A percentile compares a stretch with the other conserved stretches of the same genome.
Conservation (phyloP, 768 basidiomycete genomes). For the Lanmaoa rubissima region DNA sequence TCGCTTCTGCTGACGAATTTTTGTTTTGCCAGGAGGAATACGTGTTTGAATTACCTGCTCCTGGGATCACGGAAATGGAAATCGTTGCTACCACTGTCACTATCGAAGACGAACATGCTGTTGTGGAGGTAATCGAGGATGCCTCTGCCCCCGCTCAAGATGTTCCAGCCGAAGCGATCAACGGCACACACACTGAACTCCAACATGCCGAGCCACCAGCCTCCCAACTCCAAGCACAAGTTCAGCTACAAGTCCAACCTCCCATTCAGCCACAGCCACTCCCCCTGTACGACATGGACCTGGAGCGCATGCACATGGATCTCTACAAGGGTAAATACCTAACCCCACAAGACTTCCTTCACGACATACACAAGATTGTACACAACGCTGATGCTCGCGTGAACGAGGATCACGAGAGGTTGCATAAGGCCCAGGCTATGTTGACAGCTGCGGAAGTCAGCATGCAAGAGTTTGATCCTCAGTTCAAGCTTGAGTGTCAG, state of each 20-base stretch:
- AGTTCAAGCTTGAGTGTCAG: conserved; percentile 80
- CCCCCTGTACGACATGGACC: conserved; percentile 79
- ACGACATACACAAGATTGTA: conserved; percentile 77
- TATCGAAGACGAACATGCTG: conserved; percentile 40
- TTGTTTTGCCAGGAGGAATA: conserved; percentile 65
- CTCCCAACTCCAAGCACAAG: conserved; percentile 36
- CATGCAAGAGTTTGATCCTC: conserved; percentile 80
- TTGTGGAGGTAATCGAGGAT: conserved; percentile 43
- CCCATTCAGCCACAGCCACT: conserved; percentile 39
- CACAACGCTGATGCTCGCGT: conserved; percentile 63
- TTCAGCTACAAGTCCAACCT: conserved; percentile 37
- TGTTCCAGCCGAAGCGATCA: conserved; percentile 35
- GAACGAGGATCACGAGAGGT: conserved; percentile 67
- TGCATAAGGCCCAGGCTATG: conserved; percentile 87
- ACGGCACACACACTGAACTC: conserved; percentile 34
- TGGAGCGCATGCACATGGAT: conserved; percentile 86
- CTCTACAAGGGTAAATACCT: conserved; percentile 85
- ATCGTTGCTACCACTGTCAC: conserved; percentile 39
- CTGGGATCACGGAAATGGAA: conserved; percentile 28
- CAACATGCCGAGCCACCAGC: conserved; percentile 21
- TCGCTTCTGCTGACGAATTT: conserved; percentile 10
- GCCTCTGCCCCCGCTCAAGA: conserved; percentile 18
- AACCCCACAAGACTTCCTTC: conserved; percentile 84
- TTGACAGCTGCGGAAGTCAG: conserved; percentile 81
- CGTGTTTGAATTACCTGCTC: conserved; percentile 44